Conservation (phyloP, 495 filamentous ascomycete genomes). For the Aspergillus steynii region DNA sequence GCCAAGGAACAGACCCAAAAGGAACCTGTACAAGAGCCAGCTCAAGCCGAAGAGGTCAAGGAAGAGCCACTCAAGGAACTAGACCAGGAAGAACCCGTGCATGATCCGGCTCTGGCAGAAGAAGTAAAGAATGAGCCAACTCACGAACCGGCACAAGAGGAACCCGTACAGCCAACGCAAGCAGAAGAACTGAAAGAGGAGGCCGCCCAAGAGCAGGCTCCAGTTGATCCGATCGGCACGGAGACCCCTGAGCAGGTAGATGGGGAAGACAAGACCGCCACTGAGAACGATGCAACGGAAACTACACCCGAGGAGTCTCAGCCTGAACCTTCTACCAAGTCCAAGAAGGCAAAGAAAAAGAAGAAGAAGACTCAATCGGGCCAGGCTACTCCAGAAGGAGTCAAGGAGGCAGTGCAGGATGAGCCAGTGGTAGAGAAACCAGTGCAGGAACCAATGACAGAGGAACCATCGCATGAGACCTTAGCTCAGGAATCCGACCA, state of each 20-base stretch:
- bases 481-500: neutral
- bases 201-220: neutral
- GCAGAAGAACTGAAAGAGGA: neutral
- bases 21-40: neutral
- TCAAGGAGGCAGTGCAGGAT: neutral
- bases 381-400: neutral
- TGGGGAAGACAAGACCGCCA: neutral
- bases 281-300: slow-evolving; percentile 16
- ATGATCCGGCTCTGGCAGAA: neutral
- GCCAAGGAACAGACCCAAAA: neutral
- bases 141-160: too few relatives aligned
- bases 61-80: neutral
- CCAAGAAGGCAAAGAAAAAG: slow-evolving; percentile 15
- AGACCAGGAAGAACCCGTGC: neutral
- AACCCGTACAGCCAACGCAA: too few relatives aligned
- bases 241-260: neutral
- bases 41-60: neutral
- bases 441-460: neutral
- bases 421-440: neutral
- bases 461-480: neutral
- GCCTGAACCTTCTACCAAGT: slow-evolving; percentile 3
- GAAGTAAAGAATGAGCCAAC: neutral
- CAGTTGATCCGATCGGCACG: neutral
- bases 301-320: neutral
- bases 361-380: neutral